A percentile compares a stretch with the other conserved stretches of the same genome.
Conservation (phyloP, 1,139 yeast genomes). For the Yueomyces sp. region DNA sequence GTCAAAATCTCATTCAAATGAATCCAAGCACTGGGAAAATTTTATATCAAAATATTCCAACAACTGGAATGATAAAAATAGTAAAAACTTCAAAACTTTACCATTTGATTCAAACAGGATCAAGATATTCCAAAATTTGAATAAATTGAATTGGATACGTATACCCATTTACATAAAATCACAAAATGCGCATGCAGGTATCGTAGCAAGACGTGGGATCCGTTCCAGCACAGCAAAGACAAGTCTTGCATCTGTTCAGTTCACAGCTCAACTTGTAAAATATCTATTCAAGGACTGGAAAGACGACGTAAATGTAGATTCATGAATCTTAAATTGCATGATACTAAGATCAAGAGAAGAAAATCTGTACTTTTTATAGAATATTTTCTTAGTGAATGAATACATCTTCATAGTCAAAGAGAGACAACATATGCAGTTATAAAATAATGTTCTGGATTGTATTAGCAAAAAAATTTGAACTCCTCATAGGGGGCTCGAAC, state of each 20-base stretch:
- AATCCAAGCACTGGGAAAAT: too few species aligned
- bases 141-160: constrained; percentile 49
- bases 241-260: constrained; percentile 19
- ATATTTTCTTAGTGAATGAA: background rate
- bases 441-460: too few species aligned
- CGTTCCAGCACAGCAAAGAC: constrained; percentile 16
- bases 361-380: background rate
- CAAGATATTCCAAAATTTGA: constrained; percentile 37
- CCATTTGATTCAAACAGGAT: constrained; percentile 32
- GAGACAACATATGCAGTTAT: too few species aligned
- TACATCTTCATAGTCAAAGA: too few species aligned
- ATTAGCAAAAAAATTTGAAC: constrained; percentile 11
- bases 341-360: background rate
- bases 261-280: constrained; percentile 15
- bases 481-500: constrained; percentile 28
- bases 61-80: too few species aligned
- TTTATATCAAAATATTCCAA: too few species aligned
- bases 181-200: constrained; percentile 62
- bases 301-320: background rate
- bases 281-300: constrained; percentile 5
- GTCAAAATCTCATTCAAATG: too few species aligned
- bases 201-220: constrained; percentile 56
- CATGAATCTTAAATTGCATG: background rate
- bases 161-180: constrained; percentile 53
- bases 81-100: too few species aligned